phyloP scores from a whole-genome alignment of 2,329 filamentous ascomycete genomes.

The Pseudogymnoascus sp. region DNA sequence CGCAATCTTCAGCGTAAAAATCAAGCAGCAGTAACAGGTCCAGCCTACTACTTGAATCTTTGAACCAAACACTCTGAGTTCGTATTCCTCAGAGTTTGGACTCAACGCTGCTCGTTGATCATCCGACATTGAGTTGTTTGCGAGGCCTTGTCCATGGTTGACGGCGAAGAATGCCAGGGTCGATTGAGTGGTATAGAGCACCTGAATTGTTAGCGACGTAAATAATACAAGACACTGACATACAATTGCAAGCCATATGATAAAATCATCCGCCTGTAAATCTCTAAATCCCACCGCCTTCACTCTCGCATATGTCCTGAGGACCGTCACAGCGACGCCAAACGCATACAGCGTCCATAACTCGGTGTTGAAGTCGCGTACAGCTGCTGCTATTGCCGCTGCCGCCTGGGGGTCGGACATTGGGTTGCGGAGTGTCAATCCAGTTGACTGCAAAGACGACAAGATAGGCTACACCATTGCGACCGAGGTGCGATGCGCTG shows the following conservation, averaged over 20 bases:
- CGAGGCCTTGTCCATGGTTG: conserved; percentile 41
- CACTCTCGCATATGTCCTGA: conserved; percentile 45
- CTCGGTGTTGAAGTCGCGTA: conserved; percentile 34
- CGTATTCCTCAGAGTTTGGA: conserved; percentile 39
- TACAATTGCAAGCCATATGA: conserved; percentile 49
- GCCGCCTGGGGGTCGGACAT: conserved; percentile 17
- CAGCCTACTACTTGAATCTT: conserved; percentile 47
- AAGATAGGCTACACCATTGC: too few relatives aligned
- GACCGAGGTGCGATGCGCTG: neutral
- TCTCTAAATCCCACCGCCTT: conserved; percentile 39
- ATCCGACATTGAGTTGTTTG: conserved; percentile 50
- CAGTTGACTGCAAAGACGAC: neutral
- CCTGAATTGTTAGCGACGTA: conserved; percentile 26
- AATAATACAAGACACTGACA: conserved; percentile 18
- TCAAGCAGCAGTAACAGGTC: conserved; percentile 43
- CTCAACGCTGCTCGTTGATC: conserved; percentile 39
- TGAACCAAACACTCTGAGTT: conserved; percentile 38
- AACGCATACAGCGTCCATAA: conserved; percentile 44
- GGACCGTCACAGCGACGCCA: conserved; percentile 40
- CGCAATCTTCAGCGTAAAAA: conserved; percentile 47
- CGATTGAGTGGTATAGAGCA: conserved; percentile 45
- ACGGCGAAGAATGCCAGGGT: conserved; percentile 42
- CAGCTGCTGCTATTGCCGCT: conserved; percentile 13
- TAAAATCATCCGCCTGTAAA: conserved; percentile 51
- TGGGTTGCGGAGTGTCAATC: neutral